Conservation (phyloP, 108 stramenopile species). For the Chaetoceros tenuissimus region DNA sequence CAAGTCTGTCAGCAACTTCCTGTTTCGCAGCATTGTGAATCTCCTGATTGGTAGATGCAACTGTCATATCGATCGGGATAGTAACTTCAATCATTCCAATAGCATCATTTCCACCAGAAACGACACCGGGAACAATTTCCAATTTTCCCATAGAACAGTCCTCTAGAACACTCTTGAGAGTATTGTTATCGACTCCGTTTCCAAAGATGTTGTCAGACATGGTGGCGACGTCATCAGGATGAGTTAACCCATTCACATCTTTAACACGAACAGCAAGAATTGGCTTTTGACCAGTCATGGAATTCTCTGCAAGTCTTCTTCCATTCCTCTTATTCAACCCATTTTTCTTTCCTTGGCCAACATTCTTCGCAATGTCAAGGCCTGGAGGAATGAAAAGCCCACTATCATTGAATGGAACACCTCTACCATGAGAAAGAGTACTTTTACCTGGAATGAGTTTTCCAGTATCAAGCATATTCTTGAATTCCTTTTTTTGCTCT, state of each 20-base stretch:
- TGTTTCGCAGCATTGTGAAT: conserved; percentile 1
- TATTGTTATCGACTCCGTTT: conserved; percentile 6
- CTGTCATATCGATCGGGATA: conserved; percentile 1
- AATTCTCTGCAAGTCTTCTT: not conserved
- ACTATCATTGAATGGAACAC: no score
- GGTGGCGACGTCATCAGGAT: conserved; percentile 4
- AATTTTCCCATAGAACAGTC: conserved; percentile 6
- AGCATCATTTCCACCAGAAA: conserved; percentile 4
- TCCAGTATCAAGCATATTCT: conserved; percentile 2
- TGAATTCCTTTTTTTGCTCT: conserved; percentile 5
- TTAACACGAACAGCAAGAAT: conserved; percentile 4
- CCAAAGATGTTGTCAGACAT: conserved; percentile 17
- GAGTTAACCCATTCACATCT: conserved; percentile 2
- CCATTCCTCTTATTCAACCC: not conserved
- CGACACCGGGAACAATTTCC: conserved; percentile 1
- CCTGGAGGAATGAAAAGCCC: no score
- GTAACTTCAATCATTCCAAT: conserved; percentile 14
- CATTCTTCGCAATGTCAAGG: no score
- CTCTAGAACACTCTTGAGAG: not conserved
- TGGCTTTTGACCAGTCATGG: conserved; percentile 9
- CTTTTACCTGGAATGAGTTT: not conserved
- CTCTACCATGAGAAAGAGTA: no score
- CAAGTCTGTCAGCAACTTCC: conserved; percentile 6
- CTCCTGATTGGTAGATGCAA: not conserved
- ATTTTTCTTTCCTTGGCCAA: no score